Base-by-base conservation (phyloP, 2,329 filamentous ascomycete species). In the Juglanconis juglandina region DNA sequence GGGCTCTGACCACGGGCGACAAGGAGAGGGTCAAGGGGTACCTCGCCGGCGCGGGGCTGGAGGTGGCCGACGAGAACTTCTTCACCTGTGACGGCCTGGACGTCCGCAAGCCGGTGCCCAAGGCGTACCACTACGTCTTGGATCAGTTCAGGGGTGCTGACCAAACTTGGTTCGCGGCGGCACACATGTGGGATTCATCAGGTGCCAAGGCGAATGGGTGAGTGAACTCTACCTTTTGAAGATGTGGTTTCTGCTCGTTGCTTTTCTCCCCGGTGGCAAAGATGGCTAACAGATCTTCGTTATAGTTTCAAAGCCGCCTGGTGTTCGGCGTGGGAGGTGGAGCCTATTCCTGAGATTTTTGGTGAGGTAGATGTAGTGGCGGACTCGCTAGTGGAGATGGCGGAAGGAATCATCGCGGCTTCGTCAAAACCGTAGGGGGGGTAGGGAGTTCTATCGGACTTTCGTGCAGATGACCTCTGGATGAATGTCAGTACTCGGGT, bases 111-210 rank as follows among this genome's bases (percentile, higher is more conserved):
- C 83, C 83, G 0, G 77, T 75, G 0, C 69, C 77, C 4, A 74
- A 67, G 33, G 77, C 79, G 0, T 85, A 85, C 64, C 66, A 69
- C 62, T 72, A 75, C 1, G 67, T 81, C 5, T 68, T 79, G 39
- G 73, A 74, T n/a, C 69, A 67, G 53, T 76, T 84, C 58, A 53
- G 47, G 32, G 74, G 65, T 0, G 65, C 66, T 0, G 69, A 72
- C 0, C 71, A 78, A 62, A 76, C 75, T 50, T 85, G 82, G 82
- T 85, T 85, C 67, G 83, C 81, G 1, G 83, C 83, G 1, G 83
- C 81, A 30, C 83, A 86, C 70, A 80, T 81, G 75, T 86, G 83
- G 83, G 83, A 86, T 72, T 81, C 82, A 1, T 75, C 76, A 17
- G 80, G 81, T 3, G 82, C 83, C 8, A 75, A 73, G 52, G 75